A percentile compares a stretch with the other conserved stretches of the same genome.
phyloP scores from a whole-genome alignment of 352 stramenopile species.

The Nothophytophthora sp. region DNA sequence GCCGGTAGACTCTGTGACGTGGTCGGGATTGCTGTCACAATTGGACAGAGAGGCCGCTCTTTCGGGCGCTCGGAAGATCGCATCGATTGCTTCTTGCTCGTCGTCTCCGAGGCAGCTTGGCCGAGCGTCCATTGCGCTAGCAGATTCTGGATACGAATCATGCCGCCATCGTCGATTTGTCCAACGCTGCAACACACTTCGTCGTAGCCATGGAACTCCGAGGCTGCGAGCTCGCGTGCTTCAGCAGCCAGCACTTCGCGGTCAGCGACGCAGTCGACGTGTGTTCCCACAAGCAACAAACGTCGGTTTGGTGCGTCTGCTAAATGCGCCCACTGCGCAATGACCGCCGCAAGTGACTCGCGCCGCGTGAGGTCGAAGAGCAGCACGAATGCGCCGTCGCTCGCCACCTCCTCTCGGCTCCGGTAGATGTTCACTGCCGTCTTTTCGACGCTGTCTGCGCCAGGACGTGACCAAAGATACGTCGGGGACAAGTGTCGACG shows the following conservation, averaged over 20 bases:
- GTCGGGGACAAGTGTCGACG: background rate
- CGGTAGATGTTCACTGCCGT: conserved; percentile 21
- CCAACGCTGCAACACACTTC: conserved; percentile 41
- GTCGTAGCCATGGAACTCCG: conserved; percentile 62
- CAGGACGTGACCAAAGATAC: conserved; percentile 21
- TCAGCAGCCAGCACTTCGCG: conserved; percentile 43
- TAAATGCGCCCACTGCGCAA: conserved; percentile 45
- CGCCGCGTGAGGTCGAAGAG: conserved; percentile 53
- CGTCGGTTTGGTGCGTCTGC: conserved; percentile 16
- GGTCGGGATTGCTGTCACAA: conserved; percentile 25
- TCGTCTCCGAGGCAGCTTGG: conserved; percentile 1
- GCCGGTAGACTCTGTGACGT: conserved; percentile 23
- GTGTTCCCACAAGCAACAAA: conserved; percentile 56
- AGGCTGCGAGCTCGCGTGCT: conserved; percentile 39
- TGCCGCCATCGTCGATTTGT: conserved; percentile 16
- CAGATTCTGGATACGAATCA: conserved; percentile 19
- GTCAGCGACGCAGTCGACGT: conserved; percentile 38
- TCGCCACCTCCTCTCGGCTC: conserved; percentile 9
- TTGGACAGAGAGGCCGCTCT: no score
- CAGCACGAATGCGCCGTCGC: conserved; percentile 40
- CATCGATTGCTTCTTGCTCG: conserved; percentile 11
- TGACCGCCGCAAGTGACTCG: conserved; percentile 39
- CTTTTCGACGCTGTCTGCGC: conserved; percentile 9
- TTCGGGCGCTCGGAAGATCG: conserved; percentile 31
- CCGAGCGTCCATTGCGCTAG: conserved; percentile 24